A percentile compares a stretch with the other conserved stretches of the same genome.
Evolutionary conservation across 2,329 filamentous ascomycete species (phyloP).

Genomic region (Acephala macrosclerotiorum): DNA sequence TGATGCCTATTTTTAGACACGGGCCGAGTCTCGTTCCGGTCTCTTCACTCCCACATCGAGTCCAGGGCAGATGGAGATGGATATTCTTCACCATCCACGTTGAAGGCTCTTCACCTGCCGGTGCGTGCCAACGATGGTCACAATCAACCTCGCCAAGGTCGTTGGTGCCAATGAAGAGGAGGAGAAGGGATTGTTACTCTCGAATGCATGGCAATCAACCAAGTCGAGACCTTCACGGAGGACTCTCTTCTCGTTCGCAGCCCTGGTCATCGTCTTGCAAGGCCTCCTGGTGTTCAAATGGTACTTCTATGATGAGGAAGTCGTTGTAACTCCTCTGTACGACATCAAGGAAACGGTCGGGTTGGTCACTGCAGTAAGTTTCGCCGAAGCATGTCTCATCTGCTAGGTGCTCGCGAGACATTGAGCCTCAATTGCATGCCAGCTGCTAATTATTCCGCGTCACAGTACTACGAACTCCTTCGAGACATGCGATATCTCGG

Average conservation of each 20-base stretch:
- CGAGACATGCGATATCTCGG: conserved; percentile 18
- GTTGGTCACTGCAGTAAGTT: conserved; percentile 15
- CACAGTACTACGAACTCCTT: conserved; percentile 18
- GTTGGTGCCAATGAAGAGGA: neutral
- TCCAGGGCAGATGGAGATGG: neutral
- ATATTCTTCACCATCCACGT: neutral
- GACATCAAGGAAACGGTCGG: conserved; percentile 14
- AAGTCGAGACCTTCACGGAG: neutral
- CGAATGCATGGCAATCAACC: neutral
- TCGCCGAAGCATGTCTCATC: neutral
- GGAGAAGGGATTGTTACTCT: conserved; percentile 12
- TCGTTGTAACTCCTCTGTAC: conserved; percentile 5
- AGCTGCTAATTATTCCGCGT: neutral
- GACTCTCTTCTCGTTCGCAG: conserved; percentile 5
- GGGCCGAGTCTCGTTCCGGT: neutral
- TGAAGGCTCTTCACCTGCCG: conserved; percentile 2
- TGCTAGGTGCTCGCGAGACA: neutral
- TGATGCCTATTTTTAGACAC: conserved; percentile 2
- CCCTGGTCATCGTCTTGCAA: conserved; percentile 3
- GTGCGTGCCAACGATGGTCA: conserved; percentile 6
- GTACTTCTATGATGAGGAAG: conserved; percentile 11
- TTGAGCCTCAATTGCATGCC: neutral
- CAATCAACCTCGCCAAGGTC: conserved; percentile 12
- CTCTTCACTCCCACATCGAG: neutral
- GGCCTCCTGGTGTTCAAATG: conserved; percentile 7